phyloP scores from a whole-genome alignment of 257 asterid genomes.

The Solanum pimpinellifolium region DNA sequence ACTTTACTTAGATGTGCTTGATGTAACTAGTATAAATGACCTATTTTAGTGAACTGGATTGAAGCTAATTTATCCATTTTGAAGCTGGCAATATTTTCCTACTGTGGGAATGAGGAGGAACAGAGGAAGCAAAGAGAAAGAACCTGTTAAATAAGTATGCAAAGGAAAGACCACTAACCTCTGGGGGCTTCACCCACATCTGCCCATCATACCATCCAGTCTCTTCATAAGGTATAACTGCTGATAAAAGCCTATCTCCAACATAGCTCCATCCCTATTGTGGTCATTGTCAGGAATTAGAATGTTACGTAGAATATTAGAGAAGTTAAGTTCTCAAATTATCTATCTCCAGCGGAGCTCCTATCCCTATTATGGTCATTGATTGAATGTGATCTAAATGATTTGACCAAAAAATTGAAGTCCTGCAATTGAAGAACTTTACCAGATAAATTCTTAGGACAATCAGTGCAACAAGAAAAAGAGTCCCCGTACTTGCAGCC shows the following conservation, averaged over 20 bases:
- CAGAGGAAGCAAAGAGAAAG: not conserved
- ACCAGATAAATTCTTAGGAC: slow-evolving; percentile 90
- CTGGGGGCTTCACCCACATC: slow-evolving; percentile 97
- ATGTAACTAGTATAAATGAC: not conserved
- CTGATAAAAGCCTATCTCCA: slow-evolving; percentile 80
- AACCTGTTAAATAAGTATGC: not conserved
- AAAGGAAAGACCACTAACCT: slow-evolving; percentile 30
- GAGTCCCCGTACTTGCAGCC: slow-evolving; percentile 80
- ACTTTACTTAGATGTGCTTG: not conserved
- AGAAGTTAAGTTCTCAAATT: not conserved
- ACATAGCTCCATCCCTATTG: slow-evolving; percentile 86
- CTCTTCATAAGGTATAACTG: slow-evolving; percentile 85
- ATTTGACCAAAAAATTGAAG: not conserved
- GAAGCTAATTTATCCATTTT: not conserved
- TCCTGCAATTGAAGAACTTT: not conserved
- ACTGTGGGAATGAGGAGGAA: not conserved
- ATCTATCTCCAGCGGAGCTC: not conserved
- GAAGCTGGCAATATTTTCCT: not conserved
- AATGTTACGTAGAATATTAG: not conserved
- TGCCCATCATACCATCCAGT: slow-evolving; percentile 94
- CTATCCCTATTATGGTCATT: not conserved
- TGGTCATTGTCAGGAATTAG: not conserved
- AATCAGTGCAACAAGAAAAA: slow-evolving; percentile 64
- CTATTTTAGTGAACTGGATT: not conserved
- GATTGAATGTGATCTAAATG: not conserved